Conservation (phyloP, 441 rosid species). For the Viola pubescens region DNA sequence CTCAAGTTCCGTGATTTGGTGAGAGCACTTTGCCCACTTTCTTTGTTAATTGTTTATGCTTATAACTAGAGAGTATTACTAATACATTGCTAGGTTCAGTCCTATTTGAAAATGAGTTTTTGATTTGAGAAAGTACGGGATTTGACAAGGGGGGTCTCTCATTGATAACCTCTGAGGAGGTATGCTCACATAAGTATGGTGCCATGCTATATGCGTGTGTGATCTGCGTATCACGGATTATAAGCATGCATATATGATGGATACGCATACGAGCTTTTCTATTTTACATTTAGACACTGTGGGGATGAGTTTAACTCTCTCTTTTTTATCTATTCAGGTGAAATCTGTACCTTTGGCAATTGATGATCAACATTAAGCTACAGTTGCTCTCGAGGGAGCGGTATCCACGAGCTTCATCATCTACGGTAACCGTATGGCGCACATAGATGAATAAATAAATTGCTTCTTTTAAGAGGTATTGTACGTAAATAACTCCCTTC, state of each 20-base stretch:
- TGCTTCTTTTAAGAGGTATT: no score
- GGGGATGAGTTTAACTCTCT: background rate
- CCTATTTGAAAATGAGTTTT: no score
- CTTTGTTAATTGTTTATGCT: background rate
- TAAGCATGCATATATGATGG: no score
- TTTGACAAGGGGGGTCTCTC: background rate
- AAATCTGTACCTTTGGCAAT: conserved; percentile 63
- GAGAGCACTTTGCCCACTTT: conserved; percentile 18
- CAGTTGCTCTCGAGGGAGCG: background rate
- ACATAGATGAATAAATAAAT: no score
- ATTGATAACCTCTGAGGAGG: background rate
- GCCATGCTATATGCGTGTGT: background rate
- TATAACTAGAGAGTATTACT: no score
- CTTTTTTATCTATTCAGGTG: conserved; percentile 40
- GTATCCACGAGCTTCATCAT: no score
- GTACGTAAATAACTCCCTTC: no score
- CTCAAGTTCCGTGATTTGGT: conserved; percentile 89
- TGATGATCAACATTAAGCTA: conserved; percentile 41
- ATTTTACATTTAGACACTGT: background rate
- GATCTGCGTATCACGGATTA: no score
- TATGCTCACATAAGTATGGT: background rate
- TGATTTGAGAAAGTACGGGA: background rate
- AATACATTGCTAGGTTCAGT: no score
- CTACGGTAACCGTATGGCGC: no score
- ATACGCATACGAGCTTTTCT: no score